Base-by-base conservation (phyloP, 2,329 filamentous ascomycete species). In the Fusarium aywerte region DNA sequence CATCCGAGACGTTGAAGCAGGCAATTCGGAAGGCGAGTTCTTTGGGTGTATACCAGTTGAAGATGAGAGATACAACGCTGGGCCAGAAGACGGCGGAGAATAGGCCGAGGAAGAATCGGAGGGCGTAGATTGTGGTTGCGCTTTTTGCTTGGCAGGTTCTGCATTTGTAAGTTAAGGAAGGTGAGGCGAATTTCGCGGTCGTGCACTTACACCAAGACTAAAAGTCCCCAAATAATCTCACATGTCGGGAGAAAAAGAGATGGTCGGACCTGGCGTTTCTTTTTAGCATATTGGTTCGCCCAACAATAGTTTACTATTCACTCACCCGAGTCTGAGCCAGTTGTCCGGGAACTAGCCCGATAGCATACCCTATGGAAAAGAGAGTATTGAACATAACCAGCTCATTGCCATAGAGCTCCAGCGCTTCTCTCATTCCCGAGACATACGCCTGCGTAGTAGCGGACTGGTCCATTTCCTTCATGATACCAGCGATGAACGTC, bases 331-430 rank as follows among this genome's bases (percentile, higher is more conserved):
- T 81, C 65, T 79, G 75, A 58, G 80, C 75, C 35, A 81, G 58
- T 35, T 79, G 80, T 7, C 76, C 77, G 3, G 79, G 77, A 38
- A 77, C 74, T 35, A 80, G 75, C 0, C 79, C 77, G 75, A 89
- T 78, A 0, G 87, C 83, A 65, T 90, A 90, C 10, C 87, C 87
- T 1, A 86, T 81, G 0, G 85, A 88, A 80, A 87, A 90, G 27
- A 81, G 82, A 0, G 85, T 83, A 49, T 74, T 76, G 59, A 81
- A 74, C 57, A 86, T 83, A 51, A 87, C 87, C 31, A 87, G 77
- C 55, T 89, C 77, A 63, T 88, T 87, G 2, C 80, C 80, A 43
- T 83, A 81, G 20, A 88, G 74, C 1, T 47, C 57, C 29, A 68
- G 18, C 4, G 59, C 20, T 23, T 70, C 74, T 54, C 58, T 63